Conservation (phyloP, 1,284 basidiomycete genomes). For the Agroathelia rolfsii region DNA sequence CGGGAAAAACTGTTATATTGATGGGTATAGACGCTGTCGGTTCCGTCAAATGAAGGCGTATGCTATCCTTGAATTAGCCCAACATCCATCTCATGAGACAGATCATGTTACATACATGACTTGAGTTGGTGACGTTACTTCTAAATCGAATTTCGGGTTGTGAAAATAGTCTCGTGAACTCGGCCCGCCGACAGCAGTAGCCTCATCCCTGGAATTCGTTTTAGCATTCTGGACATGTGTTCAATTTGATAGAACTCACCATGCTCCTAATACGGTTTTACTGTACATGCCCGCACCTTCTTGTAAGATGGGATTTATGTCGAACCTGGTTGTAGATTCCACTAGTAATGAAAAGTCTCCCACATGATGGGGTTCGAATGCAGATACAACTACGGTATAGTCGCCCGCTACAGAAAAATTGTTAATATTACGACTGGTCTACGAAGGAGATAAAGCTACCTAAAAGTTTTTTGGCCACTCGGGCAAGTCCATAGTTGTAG, state of each 20-base stretch:
- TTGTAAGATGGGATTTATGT: constrained; percentile 69
- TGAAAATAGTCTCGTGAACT: constrained; percentile 47
- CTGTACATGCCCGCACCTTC: constrained; percentile 91
- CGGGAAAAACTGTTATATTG: constrained; percentile 52
- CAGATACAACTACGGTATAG: constrained; percentile 76
- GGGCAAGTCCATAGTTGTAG: constrained; percentile 75
- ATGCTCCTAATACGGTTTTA: constrained; percentile 54
- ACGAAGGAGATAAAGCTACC: constrained; percentile 32
- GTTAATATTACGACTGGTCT: constrained; percentile 1
- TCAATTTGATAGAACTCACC: constrained; percentile 35
- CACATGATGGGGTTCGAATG: constrained; percentile 66
- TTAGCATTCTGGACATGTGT: background rate
- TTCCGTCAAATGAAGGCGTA: constrained; percentile 53
- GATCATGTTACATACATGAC: constrained; percentile 41
- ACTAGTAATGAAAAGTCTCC: constrained; percentile 59
- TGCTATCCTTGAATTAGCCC: constrained; percentile 26
- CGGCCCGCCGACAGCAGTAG: constrained; percentile 56
- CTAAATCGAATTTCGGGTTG: constrained; percentile 66
- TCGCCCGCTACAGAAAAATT: constrained; percentile 50
- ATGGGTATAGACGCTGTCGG: constrained; percentile 35
- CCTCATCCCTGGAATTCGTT: constrained; percentile 32
- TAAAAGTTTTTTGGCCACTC: constrained; percentile 39
- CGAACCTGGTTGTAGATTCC: constrained; percentile 53
- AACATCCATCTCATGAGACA: background rate
- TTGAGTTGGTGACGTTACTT: constrained; percentile 40